Evolutionary conservation across 345 rosid genomes (phyloP).

Genomic region (Populus alba): DNA sequence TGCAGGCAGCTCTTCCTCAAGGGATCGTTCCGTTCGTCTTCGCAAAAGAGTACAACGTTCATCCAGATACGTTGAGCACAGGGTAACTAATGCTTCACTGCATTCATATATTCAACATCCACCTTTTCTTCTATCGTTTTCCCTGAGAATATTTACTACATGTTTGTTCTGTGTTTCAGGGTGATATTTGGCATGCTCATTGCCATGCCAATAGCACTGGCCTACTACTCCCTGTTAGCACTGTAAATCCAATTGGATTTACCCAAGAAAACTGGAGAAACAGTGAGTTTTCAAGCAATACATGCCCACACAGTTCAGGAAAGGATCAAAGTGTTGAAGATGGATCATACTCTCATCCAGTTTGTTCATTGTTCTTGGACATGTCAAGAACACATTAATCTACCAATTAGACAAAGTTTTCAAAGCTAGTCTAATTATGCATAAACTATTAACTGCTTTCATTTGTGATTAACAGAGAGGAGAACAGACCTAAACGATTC

Average conservation of each 20-base stretch:
- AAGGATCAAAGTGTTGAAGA: background rate
- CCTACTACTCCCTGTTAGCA: slow-evolving; percentile 67
- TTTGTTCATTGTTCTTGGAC: slow-evolving; percentile 9
- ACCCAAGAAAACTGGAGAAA: slow-evolving; percentile 6
- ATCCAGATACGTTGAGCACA: slow-evolving; percentile 77
- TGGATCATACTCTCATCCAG: slow-evolving; percentile 1
- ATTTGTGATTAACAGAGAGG: background rate
- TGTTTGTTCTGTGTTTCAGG: slow-evolving; percentile 40
- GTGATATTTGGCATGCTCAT: slow-evolving; percentile 76
- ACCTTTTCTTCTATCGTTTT: background rate
- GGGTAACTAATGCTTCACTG: slow-evolving; percentile 37
- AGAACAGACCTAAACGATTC: background rate
- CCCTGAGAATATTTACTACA: background rate
- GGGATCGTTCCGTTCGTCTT: slow-evolving; percentile 89
- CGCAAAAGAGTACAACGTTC: slow-evolving; percentile 77
- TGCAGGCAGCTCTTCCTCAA: slow-evolving; percentile 91
- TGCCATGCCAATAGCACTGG: slow-evolving; percentile 70
- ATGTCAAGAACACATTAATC: background rate
- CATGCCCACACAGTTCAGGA: background rate
- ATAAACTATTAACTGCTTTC: background rate
- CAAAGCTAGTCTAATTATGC: background rate
- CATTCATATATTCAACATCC: background rate
- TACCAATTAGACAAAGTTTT: background rate
- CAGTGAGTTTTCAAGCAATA: background rate
- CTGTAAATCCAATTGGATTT: slow-evolving; percentile 23